Evolutionary conservation across 208 protist genomes (phyloP).

Genomic region (Lotmaria passim): DNA sequence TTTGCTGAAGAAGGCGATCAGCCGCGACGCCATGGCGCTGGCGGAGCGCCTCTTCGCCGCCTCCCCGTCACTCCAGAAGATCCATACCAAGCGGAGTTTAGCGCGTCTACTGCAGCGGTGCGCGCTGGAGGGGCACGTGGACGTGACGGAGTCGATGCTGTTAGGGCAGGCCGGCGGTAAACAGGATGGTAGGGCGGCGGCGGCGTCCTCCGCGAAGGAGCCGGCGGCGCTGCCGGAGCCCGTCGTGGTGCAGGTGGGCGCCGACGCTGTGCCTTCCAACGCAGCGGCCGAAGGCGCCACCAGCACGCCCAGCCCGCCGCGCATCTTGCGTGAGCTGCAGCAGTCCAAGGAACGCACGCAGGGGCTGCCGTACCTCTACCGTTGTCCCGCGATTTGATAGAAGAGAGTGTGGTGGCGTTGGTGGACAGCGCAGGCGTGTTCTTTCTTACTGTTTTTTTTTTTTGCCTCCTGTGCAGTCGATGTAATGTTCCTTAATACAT

Average conservation of each 20-base stretch:
- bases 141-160: conserved; percentile 50
- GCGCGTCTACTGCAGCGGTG: conserved; percentile 82
- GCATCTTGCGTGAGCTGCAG: conserved; percentile 78
- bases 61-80: conserved; percentile 82
- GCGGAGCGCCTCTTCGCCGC: conserved; percentile 86
- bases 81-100: conserved; percentile 88
- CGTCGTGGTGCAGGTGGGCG: conserved; percentile 52
- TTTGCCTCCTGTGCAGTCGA: not conserved
- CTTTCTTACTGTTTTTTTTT: too few relatives aligned
- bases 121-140: conserved; percentile 53
- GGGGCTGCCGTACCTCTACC: conserved; percentile 91
- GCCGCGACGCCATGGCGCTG: conserved; percentile 73
- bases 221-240: conserved; percentile 43
- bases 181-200: not conserved
- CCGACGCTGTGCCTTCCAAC: conserved; percentile 38
- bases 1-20: conserved; percentile 77
- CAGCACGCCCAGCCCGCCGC: conserved; percentile 3
- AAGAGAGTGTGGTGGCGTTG: not conserved
- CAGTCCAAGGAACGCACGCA: conserved; percentile 87
- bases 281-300: conserved; percentile 9
- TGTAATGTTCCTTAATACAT: not conserved
- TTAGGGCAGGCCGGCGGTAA: conserved; percentile 11
- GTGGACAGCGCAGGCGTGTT: too few relatives aligned
- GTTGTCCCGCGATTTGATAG: conserved; percentile 93
- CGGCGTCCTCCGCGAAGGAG: conserved; percentile 12